These are phyloP conservation scores for Beauveria australis DNA, from an alignment of 2,329 filamentous ascomycete species.

Conservation along the genomic window DNA sequence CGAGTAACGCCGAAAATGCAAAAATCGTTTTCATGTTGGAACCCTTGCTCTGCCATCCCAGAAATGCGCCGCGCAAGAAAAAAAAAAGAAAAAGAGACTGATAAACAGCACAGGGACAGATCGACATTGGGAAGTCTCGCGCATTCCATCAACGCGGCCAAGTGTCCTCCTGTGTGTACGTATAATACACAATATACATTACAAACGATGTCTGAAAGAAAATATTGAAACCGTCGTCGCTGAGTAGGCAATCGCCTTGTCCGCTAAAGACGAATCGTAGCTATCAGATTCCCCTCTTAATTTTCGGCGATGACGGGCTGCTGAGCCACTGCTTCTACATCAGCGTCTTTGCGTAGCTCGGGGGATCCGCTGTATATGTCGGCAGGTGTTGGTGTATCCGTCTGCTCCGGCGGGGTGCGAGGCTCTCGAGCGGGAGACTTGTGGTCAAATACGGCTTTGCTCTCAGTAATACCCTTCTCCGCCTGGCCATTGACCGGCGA, in stretches of 20 bases:
- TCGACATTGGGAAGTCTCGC: background rate
- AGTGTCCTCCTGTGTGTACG: background rate
- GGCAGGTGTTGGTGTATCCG: background rate
- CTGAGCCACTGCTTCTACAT: background rate
- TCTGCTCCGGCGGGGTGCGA: constrained; percentile 7
- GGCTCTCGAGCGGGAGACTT: constrained; percentile 4
- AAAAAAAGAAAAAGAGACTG: background rate
- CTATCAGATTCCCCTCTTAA: background rate
- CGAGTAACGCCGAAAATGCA: constrained; percentile 1
- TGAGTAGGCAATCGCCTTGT: background rate
- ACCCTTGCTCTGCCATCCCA: background rate
- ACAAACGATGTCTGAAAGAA: constrained; percentile 4
- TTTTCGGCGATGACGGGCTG: constrained; percentile 1
- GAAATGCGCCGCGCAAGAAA: constrained; percentile 1
- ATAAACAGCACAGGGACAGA: background rate
- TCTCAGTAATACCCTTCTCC: background rate
- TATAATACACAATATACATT: constrained; percentile 18
- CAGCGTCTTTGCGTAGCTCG: background rate
- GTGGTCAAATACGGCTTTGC: constrained; percentile 1
- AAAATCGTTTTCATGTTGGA: background rate
- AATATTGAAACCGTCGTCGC: background rate
- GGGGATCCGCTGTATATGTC: background rate
- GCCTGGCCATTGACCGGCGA: background rate
- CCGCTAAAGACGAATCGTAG: background rate
- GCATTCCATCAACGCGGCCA: background rate